Conservation (phyloP, 306 rosid species). For the Rosa rugosa region DNA sequence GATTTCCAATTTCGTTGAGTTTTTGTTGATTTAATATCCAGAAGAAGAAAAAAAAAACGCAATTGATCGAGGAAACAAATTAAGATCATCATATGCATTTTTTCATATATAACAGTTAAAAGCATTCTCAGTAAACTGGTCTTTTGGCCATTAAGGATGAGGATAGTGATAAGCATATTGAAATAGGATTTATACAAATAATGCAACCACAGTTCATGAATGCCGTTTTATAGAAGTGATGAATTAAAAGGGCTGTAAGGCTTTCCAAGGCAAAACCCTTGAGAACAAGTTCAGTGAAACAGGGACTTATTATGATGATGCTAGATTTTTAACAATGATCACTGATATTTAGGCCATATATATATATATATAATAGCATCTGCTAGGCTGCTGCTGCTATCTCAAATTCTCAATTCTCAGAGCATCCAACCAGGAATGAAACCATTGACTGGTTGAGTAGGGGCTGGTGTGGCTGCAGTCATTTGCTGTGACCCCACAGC, state of each 20-base stretch:
- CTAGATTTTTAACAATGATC: not conserved
- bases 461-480: slow-evolving; percentile 49
- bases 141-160: not conserved
- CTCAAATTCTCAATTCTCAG: slow-evolving; percentile 25
- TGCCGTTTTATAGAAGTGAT: not conserved
- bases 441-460: slow-evolving; percentile 68
- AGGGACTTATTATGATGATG: not conserved
- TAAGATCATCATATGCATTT: not conserved
- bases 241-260: not conserved
- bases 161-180: not conserved
- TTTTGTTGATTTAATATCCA: not conserved
- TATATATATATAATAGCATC: not conserved
- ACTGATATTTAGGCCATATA: not conserved
- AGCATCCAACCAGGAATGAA: slow-evolving; percentile 96
- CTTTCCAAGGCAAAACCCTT: not conserved
- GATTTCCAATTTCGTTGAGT: no score
- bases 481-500: slow-evolving; percentile 59
- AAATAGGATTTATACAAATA: not conserved
- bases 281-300: not conserved
- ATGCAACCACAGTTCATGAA: not conserved
- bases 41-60: no score
- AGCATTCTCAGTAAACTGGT: not conserved
- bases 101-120: not conserved
- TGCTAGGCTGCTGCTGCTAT: not conserved
- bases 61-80: no score